These are phyloP conservation scores for Tirmania nivea DNA, from an alignment of 495 filamentous ascomycete genomes.

Conservation along the genomic window DNA sequence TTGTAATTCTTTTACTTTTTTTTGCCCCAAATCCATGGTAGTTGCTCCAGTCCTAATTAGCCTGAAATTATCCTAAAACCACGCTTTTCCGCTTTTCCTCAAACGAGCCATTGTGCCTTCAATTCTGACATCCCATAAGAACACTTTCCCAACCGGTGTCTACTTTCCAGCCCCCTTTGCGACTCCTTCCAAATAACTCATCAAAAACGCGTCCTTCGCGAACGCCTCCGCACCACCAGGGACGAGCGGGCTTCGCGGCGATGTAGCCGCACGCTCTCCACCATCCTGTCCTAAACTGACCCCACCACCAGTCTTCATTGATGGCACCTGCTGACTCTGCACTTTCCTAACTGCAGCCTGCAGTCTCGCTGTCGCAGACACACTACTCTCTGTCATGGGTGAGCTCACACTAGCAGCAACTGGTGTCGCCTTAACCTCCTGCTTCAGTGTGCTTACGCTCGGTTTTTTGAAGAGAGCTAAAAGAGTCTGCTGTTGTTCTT, in stretches of 20 bases:
- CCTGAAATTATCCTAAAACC: no score
- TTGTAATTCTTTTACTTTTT: no score
- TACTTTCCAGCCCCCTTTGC: slow-evolving; percentile 4
- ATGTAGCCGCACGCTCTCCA: slow-evolving; percentile 1
- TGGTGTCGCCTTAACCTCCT: not conserved
- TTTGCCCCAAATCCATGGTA: no score
- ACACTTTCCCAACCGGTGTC: not conserved
- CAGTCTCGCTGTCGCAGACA: not conserved
- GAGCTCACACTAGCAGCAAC: not conserved
- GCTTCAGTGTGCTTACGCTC: not conserved
- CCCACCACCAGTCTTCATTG: not conserved
- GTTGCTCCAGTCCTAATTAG: no score
- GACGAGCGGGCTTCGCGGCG: not conserved
- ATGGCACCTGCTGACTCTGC: slow-evolving; percentile 1
- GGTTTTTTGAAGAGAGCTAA: slow-evolving; percentile 14
- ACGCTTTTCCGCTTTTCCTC: no score
- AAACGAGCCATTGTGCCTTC: no score
- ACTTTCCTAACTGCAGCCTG: slow-evolving; percentile 10
- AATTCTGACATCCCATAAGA: no score
- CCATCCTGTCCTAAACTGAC: slow-evolving; percentile 2
- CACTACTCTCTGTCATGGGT: not conserved
- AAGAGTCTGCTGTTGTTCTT: slow-evolving; percentile 11
- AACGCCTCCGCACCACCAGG: not conserved
- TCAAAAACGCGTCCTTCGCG: slow-evolving; percentile 9
- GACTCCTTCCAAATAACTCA: slow-evolving; percentile 16